Evolutionary conservation across 1,284 basidiomycete species (phyloP), one percentile per base, ranked within the genome.

Genomic region (Trichosporon ovoides): DNA sequence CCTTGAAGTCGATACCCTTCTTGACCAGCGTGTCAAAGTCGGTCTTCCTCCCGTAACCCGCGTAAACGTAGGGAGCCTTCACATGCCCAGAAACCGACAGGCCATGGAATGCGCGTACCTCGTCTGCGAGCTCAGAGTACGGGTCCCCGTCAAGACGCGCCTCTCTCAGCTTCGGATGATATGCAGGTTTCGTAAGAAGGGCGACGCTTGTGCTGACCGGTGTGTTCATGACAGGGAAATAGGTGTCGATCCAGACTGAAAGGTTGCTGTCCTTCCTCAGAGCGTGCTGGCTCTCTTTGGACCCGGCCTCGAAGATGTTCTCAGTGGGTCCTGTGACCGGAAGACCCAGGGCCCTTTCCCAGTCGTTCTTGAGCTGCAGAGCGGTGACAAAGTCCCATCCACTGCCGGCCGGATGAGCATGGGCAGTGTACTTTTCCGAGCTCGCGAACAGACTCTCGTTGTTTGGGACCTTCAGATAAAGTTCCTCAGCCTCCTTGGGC

Each of bases 141-240:
- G 79, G 75, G 62, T 83, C 81, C 16, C 78, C 77, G 2, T 75
- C 67, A 16, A 81, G 69, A 43, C 75, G 68, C 56, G 78, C 77
- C 62, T 80, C 72, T 37, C 70, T 60, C 6, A 82, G 72, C 54
- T 75, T 76, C 35, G 81, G 91, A 16, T 65, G 52, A 59, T 73
- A 62, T 10, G 71, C 71, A 31, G 72, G 69, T 38, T 73, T 68
- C 3, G 70, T 64, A 36, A 71, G 61, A 3, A 76, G 66, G 1
- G 72, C 74, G 6, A 72, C 66, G 2, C 67, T 65, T 36, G 79
- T 79, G 56, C 85, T 82, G 7, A 87, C 78, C 3, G 88, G 84
- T 1, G 83, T 87, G 74, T 92, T 89, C 78, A 93, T 78, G 37
- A 91, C 79, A 0, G 92, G 90, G 73, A 87, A 91, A 76, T 93